Conservation (phyloP, 495 filamentous ascomycete genomes). For the Schizothecium vesticola region DNA sequence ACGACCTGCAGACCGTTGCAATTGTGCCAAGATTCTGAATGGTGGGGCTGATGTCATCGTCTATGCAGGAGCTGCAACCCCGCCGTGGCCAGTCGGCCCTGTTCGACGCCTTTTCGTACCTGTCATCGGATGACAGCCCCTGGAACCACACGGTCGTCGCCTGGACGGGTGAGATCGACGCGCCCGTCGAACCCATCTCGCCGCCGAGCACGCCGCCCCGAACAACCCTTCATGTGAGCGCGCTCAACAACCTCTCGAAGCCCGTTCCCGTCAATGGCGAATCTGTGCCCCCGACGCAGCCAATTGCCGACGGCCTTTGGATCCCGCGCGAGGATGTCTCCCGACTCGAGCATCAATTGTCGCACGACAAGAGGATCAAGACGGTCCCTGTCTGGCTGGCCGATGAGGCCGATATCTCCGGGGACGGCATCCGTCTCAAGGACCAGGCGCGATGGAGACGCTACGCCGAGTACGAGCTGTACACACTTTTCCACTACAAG, state of each 20-base stretch:
- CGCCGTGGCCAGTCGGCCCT: slow-evolving; percentile 82
- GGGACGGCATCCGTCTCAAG: slow-evolving; percentile 61
- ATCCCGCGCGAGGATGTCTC: slow-evolving; percentile 61
- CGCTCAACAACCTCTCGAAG: slow-evolving; percentile 57
- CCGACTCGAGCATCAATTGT: slow-evolving; percentile 62
- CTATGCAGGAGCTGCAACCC: slow-evolving; percentile 58
- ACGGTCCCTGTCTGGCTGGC: slow-evolving; percentile 81
- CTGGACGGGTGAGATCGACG: slow-evolving; percentile 86
- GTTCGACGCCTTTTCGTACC: slow-evolving; percentile 79
- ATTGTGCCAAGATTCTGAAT: slow-evolving; percentile 15
- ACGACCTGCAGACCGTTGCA: not conserved
- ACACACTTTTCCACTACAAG: slow-evolving; percentile 89
- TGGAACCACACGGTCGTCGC: slow-evolving; percentile 88
- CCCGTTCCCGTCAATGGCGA: slow-evolving; percentile 65
- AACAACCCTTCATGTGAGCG: slow-evolving; percentile 35
- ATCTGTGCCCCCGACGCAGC: slow-evolving; percentile 46
- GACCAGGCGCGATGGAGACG: slow-evolving; percentile 78
- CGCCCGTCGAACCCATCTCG: slow-evolving; percentile 35
- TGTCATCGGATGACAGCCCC: slow-evolving; percentile 65
- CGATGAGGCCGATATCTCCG: slow-evolving; percentile 58
- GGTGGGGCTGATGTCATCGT: slow-evolving; percentile 29
- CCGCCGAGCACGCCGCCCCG: slow-evolving; percentile 39
- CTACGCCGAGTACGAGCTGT: slow-evolving; percentile 84
- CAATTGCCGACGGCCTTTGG: slow-evolving; percentile 57
- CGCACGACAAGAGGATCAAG: slow-evolving; percentile 55